Evolutionary conservation across 1,139 yeast species (phyloP).

Genomic region (Eremothecium sinecaudum): DNA sequence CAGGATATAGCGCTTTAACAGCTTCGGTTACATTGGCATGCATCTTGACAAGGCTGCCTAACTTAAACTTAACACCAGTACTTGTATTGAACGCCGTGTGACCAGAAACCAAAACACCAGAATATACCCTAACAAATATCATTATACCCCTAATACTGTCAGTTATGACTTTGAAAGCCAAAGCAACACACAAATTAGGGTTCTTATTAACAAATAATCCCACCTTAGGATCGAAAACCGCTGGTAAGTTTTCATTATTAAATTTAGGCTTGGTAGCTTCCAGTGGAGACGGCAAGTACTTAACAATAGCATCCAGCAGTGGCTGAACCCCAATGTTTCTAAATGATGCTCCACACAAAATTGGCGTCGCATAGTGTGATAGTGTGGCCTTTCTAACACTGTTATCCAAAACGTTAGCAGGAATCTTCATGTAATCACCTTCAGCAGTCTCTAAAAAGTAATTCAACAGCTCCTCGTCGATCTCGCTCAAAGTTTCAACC

Average conservation of each 20-base stretch:
- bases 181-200: conserved; percentile 56
- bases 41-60: conserved; percentile 68
- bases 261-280: conserved; percentile 55
- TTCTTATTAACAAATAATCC: conserved; percentile 50
- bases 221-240: conserved; percentile 33
- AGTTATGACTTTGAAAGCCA: conserved; percentile 85
- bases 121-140: conserved; percentile 81
- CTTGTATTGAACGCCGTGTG: conserved; percentile 57
- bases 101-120: conserved; percentile 62
- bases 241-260: conserved; percentile 31
- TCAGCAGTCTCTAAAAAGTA: conserved; percentile 63
- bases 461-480: conserved; percentile 69
- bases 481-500: conserved; percentile 75
- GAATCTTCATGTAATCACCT: conserved; percentile 54
- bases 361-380: conserved; percentile 55
- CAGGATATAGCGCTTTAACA: conserved; percentile 52
- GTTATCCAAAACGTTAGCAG: conserved; percentile 40
- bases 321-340: conserved; percentile 93
- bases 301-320: conserved; percentile 68
- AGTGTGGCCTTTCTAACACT: conserved; percentile 62
- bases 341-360: conserved; percentile 88
- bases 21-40: conserved; percentile 81
- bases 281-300: conserved; percentile 73
- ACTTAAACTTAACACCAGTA: conserved; percentile 55
- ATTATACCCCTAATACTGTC: conserved; percentile 77